Base-by-base conservation (phyloP, 805 yeast species). In the Tetrapisispora arboricola region DNA sequence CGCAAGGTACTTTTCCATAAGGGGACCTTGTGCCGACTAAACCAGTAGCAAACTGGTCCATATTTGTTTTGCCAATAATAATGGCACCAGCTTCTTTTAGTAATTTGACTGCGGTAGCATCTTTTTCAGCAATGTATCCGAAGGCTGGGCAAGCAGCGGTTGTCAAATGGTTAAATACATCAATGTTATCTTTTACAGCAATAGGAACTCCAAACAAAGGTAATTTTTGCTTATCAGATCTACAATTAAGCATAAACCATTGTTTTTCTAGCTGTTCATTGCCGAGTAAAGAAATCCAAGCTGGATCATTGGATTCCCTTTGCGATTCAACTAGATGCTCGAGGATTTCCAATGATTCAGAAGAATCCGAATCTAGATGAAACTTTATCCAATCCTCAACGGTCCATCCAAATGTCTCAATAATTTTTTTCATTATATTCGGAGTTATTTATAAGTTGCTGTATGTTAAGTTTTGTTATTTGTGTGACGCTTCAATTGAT, bases 21-120 rank as follows among this genome's bases (percentile, higher is more conserved):
- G 98, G 97, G 6, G 95, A 84, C 55, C 98, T 74, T 25, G 86
- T 80, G 33, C 98, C 98, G 2, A 90, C 97, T 44, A 90, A 71
- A 29, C 98, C 98, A 2, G 98, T 92, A 11, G 97, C 97, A 65
- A 90, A 90, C 63, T 90, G 98, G 61, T 90, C 98, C 61, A 90
- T 68, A 61, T 90, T 90, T 41, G 97, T 92, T 62, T 90, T 90
- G 44, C 97, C 97, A 36, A 90, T 69, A 31, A 90, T 74, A 42
- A 90, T 84, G 35, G 97, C 97, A 57, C 98, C 98, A 28, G 85
- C 82, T n/a, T 70, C 73, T 61, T 85, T 76, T 51, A 92, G 69
- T n/a, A 79, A 63, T 9, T 66, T 59, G 12, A 87, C 96, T 6
- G 83, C 73, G 15, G 84, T 75, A 28, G 97, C 77, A 57, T 90